These are phyloP conservation scores for Xenosphaeropsis pyriputrescens DNA, from an alignment of 2,329 filamentous ascomycete genomes.

Conservation along the genomic window DNA sequence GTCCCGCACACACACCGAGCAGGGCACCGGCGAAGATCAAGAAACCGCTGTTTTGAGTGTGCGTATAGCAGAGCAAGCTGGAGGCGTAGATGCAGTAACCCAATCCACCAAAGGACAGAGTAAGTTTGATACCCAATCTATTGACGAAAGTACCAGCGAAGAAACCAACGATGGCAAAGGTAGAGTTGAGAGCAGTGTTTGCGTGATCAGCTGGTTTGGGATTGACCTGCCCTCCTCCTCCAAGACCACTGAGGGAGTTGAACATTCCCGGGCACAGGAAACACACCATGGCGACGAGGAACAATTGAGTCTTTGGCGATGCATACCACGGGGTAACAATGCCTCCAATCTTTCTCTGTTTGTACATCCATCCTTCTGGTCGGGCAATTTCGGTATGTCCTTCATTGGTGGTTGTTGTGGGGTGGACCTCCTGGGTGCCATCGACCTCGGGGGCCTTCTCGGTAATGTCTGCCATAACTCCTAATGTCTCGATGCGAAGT, in stretches of 20 bases:
- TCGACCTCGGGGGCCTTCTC: not conserved
- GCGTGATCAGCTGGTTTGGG: constrained; percentile 33
- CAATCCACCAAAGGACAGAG: constrained; percentile 55
- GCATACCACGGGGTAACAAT: constrained; percentile 51
- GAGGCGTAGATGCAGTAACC: constrained; percentile 63
- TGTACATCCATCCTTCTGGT: constrained; percentile 50
- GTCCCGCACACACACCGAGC: constrained; percentile 60
- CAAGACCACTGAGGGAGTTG: constrained; percentile 51
- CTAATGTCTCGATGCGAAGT: too few relatives aligned
- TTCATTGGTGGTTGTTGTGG: not conserved
- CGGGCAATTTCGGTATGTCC: not conserved
- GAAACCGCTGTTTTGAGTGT: constrained; percentile 31
- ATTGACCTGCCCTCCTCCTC: constrained; percentile 46
- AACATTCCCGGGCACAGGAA: constrained; percentile 64
- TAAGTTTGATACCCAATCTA: constrained; percentile 50
- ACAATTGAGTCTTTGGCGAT: constrained; percentile 55
- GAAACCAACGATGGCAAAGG: constrained; percentile 42
- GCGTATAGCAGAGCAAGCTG: constrained; percentile 36
- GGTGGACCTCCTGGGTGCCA: not conserved
- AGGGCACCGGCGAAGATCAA: constrained; percentile 63
- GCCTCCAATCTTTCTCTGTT: constrained; percentile 36
- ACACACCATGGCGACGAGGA: constrained; percentile 57
- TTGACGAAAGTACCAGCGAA: constrained; percentile 65
- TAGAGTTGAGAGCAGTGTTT: constrained; percentile 27
- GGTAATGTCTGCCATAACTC: not conserved